Evolutionary conservation across 2,329 filamentous ascomycete species (phyloP).

Genomic region (Leptographium flavum): DNA sequence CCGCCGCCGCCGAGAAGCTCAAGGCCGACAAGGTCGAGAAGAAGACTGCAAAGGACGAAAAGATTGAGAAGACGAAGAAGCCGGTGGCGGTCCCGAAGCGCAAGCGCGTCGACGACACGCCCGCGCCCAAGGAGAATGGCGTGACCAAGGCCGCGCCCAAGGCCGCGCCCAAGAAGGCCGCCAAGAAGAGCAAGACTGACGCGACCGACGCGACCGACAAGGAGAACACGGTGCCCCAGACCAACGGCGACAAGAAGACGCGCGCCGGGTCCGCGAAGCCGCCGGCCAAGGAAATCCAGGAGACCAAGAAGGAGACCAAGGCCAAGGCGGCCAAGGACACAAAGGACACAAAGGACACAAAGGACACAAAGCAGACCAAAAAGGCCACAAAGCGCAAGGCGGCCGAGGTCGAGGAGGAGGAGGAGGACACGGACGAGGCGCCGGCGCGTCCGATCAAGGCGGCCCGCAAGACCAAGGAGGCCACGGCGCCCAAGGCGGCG

Average conservation of each 20-base stretch:
- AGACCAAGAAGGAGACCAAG: no score
- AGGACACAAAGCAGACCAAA: no score
- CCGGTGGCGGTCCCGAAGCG: not conserved
- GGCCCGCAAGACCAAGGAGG: conserved; percentile 22
- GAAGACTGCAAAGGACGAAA: conserved; percentile 6
- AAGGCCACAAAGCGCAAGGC: not conserved
- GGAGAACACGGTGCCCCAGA: not conserved
- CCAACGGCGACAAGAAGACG: not conserved
- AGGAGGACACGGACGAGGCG: conserved; percentile 7
- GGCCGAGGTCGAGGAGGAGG: conserved; percentile 27
- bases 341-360: no score
- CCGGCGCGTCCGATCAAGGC: conserved; percentile 2
- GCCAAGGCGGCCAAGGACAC: no score
- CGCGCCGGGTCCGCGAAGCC: no score
- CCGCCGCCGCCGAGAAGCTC: not conserved
- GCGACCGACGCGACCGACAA: not conserved
- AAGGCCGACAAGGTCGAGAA: conserved; percentile 8
- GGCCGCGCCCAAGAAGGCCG: not conserved
- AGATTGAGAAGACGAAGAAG: not conserved
- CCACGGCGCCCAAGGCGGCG: conserved; percentile 23
- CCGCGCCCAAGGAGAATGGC: conserved; percentile 9
- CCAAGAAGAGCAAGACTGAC: conserved; percentile 12
- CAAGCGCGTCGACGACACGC: conserved; percentile 6
- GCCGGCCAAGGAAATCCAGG: no score
- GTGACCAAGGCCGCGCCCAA: conserved; percentile 8